Evolutionary conservation across 2,329 filamentous ascomycete species (phyloP).

Genomic region (Apiospora malaysiana): DNA sequence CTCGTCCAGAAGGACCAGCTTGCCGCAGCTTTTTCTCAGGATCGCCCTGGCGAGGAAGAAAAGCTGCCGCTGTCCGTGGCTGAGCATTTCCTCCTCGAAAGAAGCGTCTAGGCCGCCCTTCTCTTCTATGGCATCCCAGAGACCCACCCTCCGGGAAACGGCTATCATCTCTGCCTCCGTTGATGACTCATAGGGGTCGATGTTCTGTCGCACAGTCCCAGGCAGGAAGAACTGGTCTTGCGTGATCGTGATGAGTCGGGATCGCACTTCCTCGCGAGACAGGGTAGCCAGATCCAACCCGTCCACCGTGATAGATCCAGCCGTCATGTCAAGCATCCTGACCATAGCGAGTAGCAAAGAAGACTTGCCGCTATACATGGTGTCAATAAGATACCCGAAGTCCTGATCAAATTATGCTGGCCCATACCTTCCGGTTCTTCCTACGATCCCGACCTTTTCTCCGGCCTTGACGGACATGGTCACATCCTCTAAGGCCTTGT

Average conservation of each 20-base stretch:
- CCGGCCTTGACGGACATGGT: background rate
- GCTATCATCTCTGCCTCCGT: constrained; percentile 30
- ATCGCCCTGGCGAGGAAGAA: constrained; percentile 36
- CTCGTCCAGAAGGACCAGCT: constrained; percentile 53
- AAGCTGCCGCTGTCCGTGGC: constrained; percentile 53
- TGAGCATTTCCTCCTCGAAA: constrained; percentile 51
- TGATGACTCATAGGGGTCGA: constrained; percentile 38
- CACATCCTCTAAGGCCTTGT: constrained; percentile 18
- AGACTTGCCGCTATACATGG: constrained; percentile 47
- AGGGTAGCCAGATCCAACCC: constrained; percentile 41
- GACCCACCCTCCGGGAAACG: constrained; percentile 31
- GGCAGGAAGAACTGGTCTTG: constrained; percentile 51
- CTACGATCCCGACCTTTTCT: constrained; percentile 4
- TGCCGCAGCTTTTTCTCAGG: constrained; percentile 37
- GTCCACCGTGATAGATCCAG: constrained; percentile 28
- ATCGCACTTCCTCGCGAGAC: constrained; percentile 38
- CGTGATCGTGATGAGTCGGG: constrained; percentile 49
- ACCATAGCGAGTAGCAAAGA: constrained; percentile 46
- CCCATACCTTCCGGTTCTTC: constrained; percentile 25
- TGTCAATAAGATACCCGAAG: constrained; percentile 35
- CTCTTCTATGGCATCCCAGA: constrained; percentile 32
- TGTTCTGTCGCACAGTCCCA: constrained; percentile 43
- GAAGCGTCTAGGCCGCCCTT: constrained; percentile 34
- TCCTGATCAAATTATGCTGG: constrained; percentile 34
- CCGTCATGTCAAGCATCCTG: constrained; percentile 45